Conservation (phyloP, 1,284 basidiomycete species). For the Boletellus sp. region DNA sequence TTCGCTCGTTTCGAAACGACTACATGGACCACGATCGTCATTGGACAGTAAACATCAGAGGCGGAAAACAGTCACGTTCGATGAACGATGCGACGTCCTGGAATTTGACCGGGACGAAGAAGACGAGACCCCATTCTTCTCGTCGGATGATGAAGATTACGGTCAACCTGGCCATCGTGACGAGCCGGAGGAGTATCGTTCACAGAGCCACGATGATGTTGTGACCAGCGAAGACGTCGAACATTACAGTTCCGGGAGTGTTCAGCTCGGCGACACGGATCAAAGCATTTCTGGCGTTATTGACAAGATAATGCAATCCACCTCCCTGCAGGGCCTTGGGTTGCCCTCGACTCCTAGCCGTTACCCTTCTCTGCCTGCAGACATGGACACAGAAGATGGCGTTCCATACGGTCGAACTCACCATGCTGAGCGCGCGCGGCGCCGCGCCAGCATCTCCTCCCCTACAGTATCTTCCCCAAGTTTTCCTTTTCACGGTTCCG, state of each 20-base stretch:
- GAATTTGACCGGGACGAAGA: conserved; percentile 76
- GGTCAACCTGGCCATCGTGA: conserved; percentile 23
- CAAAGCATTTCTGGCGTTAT: conserved; percentile 62
- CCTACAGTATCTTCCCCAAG: conserved; percentile 20
- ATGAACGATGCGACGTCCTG: conserved; percentile 82
- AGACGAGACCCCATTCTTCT: conserved; percentile 42
- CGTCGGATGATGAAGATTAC: conserved; percentile 37
- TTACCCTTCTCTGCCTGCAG: conserved; percentile 40
- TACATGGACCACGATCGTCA: conserved; percentile 74
- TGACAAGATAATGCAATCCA: conserved; percentile 51
- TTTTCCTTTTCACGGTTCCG: conserved; percentile 17
- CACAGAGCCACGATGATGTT: conserved; percentile 11
- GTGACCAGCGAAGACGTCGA: conserved; percentile 19
- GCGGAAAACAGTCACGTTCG: conserved; percentile 83
- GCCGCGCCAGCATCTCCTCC: conserved; percentile 28
- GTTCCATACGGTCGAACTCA: conserved; percentile 69
- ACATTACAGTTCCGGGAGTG: conserved; percentile 16
- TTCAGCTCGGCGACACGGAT: conserved; percentile 40
- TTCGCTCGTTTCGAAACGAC: conserved; percentile 73
- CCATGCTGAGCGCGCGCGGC: conserved; percentile 49
- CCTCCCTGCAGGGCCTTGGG: conserved; percentile 25
- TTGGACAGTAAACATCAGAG: conserved; percentile 47
- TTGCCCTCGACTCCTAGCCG: conserved; percentile 30
- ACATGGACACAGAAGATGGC: conserved; percentile 59
- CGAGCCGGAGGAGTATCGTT: conserved; percentile 18